phyloP scores from a whole-genome alignment of 1,284 basidiomycete species.

The Phylloporus sp. region DNA sequence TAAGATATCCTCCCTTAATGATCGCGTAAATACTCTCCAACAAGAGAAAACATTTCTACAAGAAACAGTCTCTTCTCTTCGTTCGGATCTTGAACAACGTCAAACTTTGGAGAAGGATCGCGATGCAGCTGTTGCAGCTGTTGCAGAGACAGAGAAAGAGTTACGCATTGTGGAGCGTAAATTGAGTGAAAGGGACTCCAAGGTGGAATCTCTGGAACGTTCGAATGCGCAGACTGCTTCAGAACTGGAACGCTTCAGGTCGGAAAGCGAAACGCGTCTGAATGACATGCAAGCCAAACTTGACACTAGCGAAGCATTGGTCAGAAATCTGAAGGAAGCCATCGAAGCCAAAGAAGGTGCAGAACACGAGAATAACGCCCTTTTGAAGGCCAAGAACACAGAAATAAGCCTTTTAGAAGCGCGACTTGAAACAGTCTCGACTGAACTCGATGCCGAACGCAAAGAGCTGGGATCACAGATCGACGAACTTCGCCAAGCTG shows the following conservation, averaged over 20 bases:
- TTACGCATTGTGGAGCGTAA: slow-evolving; percentile 55
- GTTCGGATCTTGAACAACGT: slow-evolving; percentile 39
- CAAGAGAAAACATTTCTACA: slow-evolving; percentile 58
- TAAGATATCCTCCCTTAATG: slow-evolving; percentile 48
- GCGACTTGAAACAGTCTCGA: slow-evolving; percentile 55
- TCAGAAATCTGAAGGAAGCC: slow-evolving; percentile 58
- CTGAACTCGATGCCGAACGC: slow-evolving; percentile 71
- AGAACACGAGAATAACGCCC: slow-evolving; percentile 58
- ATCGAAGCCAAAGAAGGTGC: slow-evolving; percentile 61
- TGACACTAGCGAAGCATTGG: slow-evolving; percentile 53
- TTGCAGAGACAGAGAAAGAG: slow-evolving; percentile 57
- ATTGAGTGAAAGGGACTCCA: slow-evolving; percentile 59
- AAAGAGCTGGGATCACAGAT: slow-evolving; percentile 74
- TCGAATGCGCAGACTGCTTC: slow-evolving; percentile 50
- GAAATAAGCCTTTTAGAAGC: slow-evolving; percentile 62
- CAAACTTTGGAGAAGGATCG: slow-evolving; percentile 54
- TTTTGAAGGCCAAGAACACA: slow-evolving; percentile 61
- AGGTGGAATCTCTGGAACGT: slow-evolving; percentile 59
- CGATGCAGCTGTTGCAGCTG: slow-evolving; percentile 50
- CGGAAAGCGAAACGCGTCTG: slow-evolving; percentile 55
- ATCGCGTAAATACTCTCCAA: slow-evolving; percentile 62
- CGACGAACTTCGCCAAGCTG: slow-evolving; percentile 83
- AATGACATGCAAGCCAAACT: slow-evolving; percentile 58
- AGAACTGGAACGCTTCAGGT: slow-evolving; percentile 55
- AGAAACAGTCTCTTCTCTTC: slow-evolving; percentile 45